Conservation (phyloP, 768 basidiomycete species). For the Leccinellum albellum region DNA sequence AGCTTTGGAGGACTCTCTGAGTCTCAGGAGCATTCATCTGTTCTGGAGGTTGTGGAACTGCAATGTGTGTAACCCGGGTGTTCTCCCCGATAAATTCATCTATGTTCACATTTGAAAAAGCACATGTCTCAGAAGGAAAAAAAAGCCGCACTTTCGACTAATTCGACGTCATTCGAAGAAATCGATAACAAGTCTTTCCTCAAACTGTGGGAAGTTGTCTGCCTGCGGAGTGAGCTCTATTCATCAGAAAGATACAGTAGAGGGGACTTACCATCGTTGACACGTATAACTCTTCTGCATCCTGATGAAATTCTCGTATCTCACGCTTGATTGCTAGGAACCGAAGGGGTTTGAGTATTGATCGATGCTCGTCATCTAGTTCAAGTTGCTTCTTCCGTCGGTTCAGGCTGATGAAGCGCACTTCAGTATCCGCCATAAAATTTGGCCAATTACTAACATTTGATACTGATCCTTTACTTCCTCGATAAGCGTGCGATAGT, state of each 20-base stretch:
- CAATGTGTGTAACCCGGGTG: background rate
- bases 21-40: background rate
- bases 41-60: background rate
- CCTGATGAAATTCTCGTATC: background rate
- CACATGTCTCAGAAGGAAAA: background rate
- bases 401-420: background rate
- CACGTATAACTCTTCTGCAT: background rate
- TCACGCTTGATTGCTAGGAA: background rate
- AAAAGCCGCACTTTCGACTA: background rate
- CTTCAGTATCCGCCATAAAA: background rate
- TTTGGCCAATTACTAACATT: background rate
- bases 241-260: background rate
- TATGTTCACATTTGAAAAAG: background rate
- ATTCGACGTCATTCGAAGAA: background rate
- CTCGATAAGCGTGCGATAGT: background rate
- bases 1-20: background rate
- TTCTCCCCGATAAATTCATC: background rate
- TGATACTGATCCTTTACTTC: background rate
- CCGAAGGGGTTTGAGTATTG: background rate
- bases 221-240: background rate
- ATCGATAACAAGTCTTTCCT: background rate
- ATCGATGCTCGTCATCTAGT: background rate
- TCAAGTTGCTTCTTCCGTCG: background rate
- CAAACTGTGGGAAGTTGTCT: constrained; percentile 3
- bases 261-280: background rate